Percentiles rank a stretch among this genome's conserved stretches.
These are phyloP conservation scores for Kurtzmaniella cleridarum DNA, from an alignment of 805 yeast species.

Conservation along the genomic window DNA sequence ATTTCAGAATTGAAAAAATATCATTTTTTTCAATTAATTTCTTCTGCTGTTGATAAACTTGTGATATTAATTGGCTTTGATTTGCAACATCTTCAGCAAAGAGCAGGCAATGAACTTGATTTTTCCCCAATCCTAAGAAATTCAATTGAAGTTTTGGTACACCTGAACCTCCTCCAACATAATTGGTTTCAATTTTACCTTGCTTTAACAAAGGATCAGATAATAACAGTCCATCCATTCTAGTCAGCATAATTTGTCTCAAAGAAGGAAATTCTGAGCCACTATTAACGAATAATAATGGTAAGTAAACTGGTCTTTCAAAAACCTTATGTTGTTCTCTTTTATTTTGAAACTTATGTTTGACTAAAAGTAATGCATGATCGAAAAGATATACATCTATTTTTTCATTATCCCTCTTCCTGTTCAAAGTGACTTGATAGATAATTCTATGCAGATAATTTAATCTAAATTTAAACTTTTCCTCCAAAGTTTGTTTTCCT, in stretches of 20 bases:
- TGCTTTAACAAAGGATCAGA: constrained; percentile 27
- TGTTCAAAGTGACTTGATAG: constrained; percentile 65
- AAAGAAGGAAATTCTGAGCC: constrained; percentile 74
- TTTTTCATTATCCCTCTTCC: constrained; percentile 71
- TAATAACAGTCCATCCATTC: constrained; percentile 31
- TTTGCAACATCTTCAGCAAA: constrained; percentile 52
- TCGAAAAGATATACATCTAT: constrained; percentile 86
- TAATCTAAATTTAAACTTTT: constrained; percentile 78
- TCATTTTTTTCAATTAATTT: constrained; percentile 67
- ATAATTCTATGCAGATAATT: constrained; percentile 78
- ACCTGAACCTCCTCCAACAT: constrained; percentile 20
- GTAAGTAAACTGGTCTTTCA: constrained; percentile 82
- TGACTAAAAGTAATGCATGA: constrained; percentile 78
- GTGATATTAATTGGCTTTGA: constrained; percentile 76
- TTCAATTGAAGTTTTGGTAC: constrained; percentile 42
- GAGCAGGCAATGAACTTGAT: constrained; percentile 49
- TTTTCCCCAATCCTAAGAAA: constrained; percentile 48
- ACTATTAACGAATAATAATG: constrained; percentile 66
- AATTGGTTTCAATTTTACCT: constrained; percentile 20
- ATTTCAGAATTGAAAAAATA: constrained; percentile 70
- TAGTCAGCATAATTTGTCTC: constrained; percentile 32
- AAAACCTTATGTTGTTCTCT: constrained; percentile 88
- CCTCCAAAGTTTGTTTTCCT: constrained; percentile 75
- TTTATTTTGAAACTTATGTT: constrained; percentile 80
- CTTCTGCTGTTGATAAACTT: constrained; percentile 73